Percentiles rank a stretch among this genome's conserved stretches.
Evolutionary conservation across 305 asterid species (phyloP).

Genomic region (Solanum chacoense): DNA sequence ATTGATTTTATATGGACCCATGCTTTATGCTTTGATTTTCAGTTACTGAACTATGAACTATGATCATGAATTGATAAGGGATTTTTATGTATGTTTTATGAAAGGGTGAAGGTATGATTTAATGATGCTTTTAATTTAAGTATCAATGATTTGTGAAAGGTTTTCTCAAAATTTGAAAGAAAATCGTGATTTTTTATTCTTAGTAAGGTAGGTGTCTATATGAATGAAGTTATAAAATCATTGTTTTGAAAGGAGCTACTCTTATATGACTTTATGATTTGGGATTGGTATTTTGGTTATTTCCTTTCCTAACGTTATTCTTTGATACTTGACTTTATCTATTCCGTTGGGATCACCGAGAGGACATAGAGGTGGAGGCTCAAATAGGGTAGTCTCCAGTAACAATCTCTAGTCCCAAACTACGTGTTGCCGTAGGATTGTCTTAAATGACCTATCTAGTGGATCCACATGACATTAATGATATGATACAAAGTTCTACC

Average conservation of each 20-base stretch:
- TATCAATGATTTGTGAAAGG: not conserved
- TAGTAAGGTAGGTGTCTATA: not conserved
- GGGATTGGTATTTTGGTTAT: not conserved
- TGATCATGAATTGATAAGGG: not conserved
- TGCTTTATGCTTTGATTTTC: not conserved
- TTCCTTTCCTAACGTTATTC: not conserved
- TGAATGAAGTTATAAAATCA: not conserved
- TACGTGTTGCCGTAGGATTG: not conserved
- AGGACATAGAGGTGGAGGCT: not conserved
- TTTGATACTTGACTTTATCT: not conserved
- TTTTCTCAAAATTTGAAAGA: not conserved
- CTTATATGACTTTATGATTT: not conserved
- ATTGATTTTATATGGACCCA: not conserved
- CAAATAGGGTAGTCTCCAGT: not conserved
- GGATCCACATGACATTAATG: not conserved
- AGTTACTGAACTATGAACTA: not conserved
- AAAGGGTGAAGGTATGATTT: not conserved
- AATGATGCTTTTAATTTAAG: not conserved
- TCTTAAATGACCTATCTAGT: not conserved
- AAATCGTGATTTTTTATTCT: not conserved
- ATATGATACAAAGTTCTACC: not conserved
- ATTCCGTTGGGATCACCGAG: not conserved
- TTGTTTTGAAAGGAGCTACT: not conserved
- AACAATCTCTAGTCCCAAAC: not conserved
- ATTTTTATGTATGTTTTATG: not conserved